phyloP scores from a whole-genome alignment of 495 filamentous ascomycete species.

The Talaromyces stipitatus region DNA sequence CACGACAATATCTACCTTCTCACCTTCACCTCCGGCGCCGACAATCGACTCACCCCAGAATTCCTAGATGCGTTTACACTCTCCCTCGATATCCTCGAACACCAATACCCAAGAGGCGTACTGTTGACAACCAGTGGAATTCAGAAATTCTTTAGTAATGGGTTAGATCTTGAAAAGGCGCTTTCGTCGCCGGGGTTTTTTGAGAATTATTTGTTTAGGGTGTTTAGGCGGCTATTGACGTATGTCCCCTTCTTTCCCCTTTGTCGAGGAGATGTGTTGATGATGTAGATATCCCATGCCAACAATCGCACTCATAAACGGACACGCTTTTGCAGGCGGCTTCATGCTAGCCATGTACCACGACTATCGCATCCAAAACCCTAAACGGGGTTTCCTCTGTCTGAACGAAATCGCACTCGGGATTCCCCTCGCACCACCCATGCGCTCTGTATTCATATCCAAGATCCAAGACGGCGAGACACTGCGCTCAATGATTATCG shows the following conservation, averaged over 20 bases:
- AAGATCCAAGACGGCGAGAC: slow-evolving; percentile 48
- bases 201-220: slow-evolving; percentile 45
- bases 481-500: slow-evolving; percentile 59
- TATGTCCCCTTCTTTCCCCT: slow-evolving; percentile 16
- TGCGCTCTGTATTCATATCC: slow-evolving; percentile 65
- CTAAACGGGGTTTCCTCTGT: slow-evolving; percentile 58
- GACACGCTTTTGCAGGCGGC: slow-evolving; percentile 75
- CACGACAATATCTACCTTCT: slow-evolving; percentile 56
- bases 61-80: slow-evolving; percentile 59
- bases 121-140: slow-evolving; percentile 67
- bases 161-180: slow-evolving; percentile 59
- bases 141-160: slow-evolving; percentile 76
- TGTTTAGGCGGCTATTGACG: slow-evolving; percentile 56
- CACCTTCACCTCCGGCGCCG: slow-evolving; percentile 59
- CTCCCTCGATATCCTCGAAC: slow-evolving; percentile 66
- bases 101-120: slow-evolving; percentile 57
- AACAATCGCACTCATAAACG: slow-evolving; percentile 68
- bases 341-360: slow-evolving; percentile 79
- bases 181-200: slow-evolving; percentile 43
- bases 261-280: background rate
- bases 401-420: slow-evolving; percentile 76
- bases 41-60: slow-evolving; percentile 64
- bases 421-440: slow-evolving; percentile 59
- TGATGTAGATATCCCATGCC: slow-evolving; percentile 64
- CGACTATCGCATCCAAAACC: slow-evolving; percentile 73